Evolutionary conservation across 1,284 basidiomycete genomes (phyloP), one percentile per base, ranked within the genome.

Genomic region (Puccinia hordei): DNA sequence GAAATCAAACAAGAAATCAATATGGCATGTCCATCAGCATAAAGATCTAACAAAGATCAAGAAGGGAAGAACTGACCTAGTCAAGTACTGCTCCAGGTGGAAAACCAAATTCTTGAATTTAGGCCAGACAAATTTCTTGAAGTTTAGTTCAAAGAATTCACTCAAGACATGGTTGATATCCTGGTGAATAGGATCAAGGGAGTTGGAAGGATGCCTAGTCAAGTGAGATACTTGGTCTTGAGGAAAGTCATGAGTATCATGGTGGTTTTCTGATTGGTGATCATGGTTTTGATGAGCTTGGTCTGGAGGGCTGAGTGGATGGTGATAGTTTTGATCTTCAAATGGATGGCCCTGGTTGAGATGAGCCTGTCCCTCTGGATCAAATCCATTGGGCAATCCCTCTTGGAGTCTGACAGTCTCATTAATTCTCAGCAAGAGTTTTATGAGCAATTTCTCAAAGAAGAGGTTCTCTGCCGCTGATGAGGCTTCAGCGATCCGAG

Each of bases 91-190:
- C 46, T 71, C 68, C 3, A 71, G 41, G 22, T 71, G 68, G 46
- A 24, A 49, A 13, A 71, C 27, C 46, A 71, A 33, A 27, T 51
- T 22, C 17, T 30, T 33, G 30, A 72, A 72, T 24, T 38, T 72
- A 35, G 69, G 69, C 69, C 69, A 72, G 10, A 72, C 69, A 55
- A 72, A 72, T 30, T 27, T 24, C 49, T 38, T 24, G 22, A 72
- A 72, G 33, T 72, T 72, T 15, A 72, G 51, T 9, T 72, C 69
- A 72, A 72, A 72, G 69, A 72, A 72, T 10, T 72, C n/a, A 9
- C 19, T 5, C 30, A 72, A 55, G n/a, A 72, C n/a, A 1, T 53
- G 27, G 55, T 72, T 24, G 51, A 72, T 72, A n/a, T 72, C 27
- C 15, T 72, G 46, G 46, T 27, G 8, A 49, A n/a, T 3, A 65